Evolutionary conservation across 2,329 filamentous ascomycete genomes (phyloP), one percentile per base, ranked within the genome.

Genomic region (Claviceps sp.): DNA sequence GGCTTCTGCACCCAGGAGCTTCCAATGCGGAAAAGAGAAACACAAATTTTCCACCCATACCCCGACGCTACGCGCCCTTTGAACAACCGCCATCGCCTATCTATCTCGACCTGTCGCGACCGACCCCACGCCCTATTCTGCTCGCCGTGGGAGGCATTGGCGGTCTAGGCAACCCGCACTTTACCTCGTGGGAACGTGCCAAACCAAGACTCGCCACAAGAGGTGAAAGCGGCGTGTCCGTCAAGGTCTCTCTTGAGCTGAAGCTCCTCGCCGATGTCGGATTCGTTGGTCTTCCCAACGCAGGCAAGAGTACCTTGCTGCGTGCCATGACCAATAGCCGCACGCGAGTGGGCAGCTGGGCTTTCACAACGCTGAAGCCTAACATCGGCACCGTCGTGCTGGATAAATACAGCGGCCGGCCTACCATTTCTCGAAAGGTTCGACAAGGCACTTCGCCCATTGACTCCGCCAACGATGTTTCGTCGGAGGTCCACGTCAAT

Each of bases 351-450:
- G 93, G 93, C 42, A 84, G 87, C 65, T 98, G 93, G 93, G 91
- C 89, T 9, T 98, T 98, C 66, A 98, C 93, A 3, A 98, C 93
- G 0, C 75, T 98, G 8, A 85, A 90, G 59, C 93, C 93, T 2
- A 96, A 95, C 59, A 94, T 98, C 51, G 93, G 93, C 49, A 98
- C 93, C 0, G 89, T 98, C 6, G 85, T 97, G 14, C 78, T 98
- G 11, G 93, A 98, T 66, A 81, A 90, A 64, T 80, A 93, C 70
- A 83, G 82, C 53, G 89, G 90, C 2, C 81, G 87, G 0, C 88
- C 89, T 1, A 52, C 70, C 5, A 66, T 77, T 14, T 34, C 20
- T 18, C 46, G 47, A 38, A 30, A 34, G 5, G 45, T 38, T 18
- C 41, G 40, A 11, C 38, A 40, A 46, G 7, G 24, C 18, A 14